Evolutionary conservation across 1,284 basidiomycete species (phyloP).

Genomic region (Pterulicium gracile): DNA sequence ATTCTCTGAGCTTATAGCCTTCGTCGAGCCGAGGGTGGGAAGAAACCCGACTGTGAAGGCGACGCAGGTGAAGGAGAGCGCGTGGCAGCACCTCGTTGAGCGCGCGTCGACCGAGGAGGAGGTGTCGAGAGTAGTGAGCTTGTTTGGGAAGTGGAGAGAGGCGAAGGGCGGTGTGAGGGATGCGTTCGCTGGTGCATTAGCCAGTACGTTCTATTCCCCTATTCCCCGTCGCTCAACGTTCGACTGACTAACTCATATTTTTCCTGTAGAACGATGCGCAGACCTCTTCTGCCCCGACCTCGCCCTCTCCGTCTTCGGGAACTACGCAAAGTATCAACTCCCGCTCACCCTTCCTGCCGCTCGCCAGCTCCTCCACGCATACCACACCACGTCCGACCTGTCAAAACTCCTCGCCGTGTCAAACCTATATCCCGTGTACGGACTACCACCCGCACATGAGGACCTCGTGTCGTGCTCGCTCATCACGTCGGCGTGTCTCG

Average conservation of each 20-base stretch:
- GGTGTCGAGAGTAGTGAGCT: conserved; percentile 29
- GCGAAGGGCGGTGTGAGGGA: conserved; percentile 27
- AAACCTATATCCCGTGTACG: conserved; percentile 41
- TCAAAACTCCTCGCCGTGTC: conserved; percentile 28
- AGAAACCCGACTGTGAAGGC: conserved; percentile 14
- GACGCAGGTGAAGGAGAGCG: conserved; percentile 19
- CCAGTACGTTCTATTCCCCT: conserved; percentile 29
- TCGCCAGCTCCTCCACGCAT: conserved; percentile 39
- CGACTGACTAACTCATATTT: background rate
- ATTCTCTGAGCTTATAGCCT: background rate
- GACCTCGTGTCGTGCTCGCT: conserved; percentile 51
- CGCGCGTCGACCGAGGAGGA: conserved; percentile 37
- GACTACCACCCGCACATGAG: conserved; percentile 35
- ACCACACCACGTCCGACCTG: conserved; percentile 28
- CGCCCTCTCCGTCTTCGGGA: conserved; percentile 47
- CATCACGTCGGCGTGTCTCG: conserved; percentile 41
- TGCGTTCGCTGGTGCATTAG: conserved; percentile 30
- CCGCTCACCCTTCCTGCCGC: conserved; percentile 40
- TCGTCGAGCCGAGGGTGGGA: background rate
- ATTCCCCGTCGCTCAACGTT: background rate
- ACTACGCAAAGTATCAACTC: conserved; percentile 50
- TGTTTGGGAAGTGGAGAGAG: conserved; percentile 38
- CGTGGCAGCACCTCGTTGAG: conserved; percentile 38
- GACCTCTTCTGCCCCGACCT: conserved; percentile 42
- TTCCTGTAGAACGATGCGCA: conserved; percentile 41